Conservation (phyloP, 768 basidiomycete species). For the Lanmaoa rubissima region DNA sequence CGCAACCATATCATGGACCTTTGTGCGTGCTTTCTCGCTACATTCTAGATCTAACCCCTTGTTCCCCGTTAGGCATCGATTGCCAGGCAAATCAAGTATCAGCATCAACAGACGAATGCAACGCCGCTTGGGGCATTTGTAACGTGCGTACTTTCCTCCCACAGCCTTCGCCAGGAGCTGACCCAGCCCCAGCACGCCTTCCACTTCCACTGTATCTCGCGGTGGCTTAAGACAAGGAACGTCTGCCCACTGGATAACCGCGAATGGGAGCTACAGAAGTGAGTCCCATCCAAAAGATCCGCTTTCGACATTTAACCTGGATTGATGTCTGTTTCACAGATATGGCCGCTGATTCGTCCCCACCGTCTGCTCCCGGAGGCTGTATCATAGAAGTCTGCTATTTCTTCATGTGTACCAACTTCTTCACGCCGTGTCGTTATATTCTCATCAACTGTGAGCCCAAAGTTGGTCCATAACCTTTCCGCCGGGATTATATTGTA, state of each 20-base stretch:
- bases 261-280: constrained; percentile 98
- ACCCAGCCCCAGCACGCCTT: constrained; percentile 77
- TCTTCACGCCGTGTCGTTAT: background rate
- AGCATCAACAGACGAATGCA: constrained; percentile 94
- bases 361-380: background rate
- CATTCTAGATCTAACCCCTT: constrained; percentile 2
- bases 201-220: constrained; percentile 99
- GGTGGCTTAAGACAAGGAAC: constrained; percentile 98
- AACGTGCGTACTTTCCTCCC: constrained; percentile 53
- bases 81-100: constrained; percentile 99
- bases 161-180: background rate
- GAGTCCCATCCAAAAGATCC: constrained; percentile 30
- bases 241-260: constrained; percentile 94
- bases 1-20: constrained; percentile 99
- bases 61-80: constrained; percentile 76
- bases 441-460: background rate
- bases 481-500: background rate
- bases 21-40: constrained; percentile 53
- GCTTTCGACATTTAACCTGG: background rate
- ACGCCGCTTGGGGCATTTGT: constrained; percentile 98
- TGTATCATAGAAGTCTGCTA: constrained; percentile 22
- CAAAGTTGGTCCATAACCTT: background rate
- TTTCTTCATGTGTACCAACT: constrained; percentile 14
- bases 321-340: constrained; percentile 21
- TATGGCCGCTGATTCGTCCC: constrained; percentile 39